Evolutionary conservation across 257 asterid species (phyloP).

Genomic region (Jasminum sambac): DNA sequence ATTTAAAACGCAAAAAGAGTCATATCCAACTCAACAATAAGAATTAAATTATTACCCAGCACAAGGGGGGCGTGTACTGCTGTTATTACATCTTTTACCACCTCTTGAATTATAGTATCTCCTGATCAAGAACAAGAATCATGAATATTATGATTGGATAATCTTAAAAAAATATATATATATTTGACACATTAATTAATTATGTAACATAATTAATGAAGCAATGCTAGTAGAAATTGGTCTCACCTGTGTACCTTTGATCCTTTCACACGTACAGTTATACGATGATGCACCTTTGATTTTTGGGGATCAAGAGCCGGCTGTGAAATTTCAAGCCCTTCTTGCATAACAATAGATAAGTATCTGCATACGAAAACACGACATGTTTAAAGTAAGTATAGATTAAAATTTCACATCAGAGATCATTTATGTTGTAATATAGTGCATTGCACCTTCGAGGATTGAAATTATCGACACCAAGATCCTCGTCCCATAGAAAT

Average conservation of each 20-base stretch:
- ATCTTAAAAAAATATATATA: not conserved
- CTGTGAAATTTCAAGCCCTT: constrained; percentile 84
- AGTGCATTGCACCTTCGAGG: constrained; percentile 54
- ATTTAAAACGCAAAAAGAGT: too few species aligned
- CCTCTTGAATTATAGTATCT: constrained; percentile 58
- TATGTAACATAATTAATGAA: not conserved
- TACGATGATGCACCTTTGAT: constrained; percentile 74
- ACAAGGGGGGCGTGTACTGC: constrained; percentile 83
- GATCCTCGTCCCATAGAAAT: constrained; percentile 94
- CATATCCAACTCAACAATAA: too few species aligned
- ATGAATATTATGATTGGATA: not conserved
- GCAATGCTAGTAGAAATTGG: not conserved
- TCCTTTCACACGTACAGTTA: constrained; percentile 57
- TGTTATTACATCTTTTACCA: constrained; percentile 50
- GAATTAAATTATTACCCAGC: constrained; percentile 59
- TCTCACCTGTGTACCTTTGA: constrained; percentile 80
- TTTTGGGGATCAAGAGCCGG: constrained; percentile 64
- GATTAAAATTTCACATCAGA: not conserved
- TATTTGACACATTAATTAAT: not conserved
- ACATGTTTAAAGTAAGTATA: not conserved
- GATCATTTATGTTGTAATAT: not conserved
- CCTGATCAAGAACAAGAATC: constrained; percentile 37
- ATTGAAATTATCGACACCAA: constrained; percentile 70
- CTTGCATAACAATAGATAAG: constrained; percentile 60
- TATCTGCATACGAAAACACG: constrained; percentile 46